Evolutionary conservation across 805 yeast species (phyloP), one percentile per base, ranked within the genome.

Genomic region (Cephaloascus fragrans): DNA sequence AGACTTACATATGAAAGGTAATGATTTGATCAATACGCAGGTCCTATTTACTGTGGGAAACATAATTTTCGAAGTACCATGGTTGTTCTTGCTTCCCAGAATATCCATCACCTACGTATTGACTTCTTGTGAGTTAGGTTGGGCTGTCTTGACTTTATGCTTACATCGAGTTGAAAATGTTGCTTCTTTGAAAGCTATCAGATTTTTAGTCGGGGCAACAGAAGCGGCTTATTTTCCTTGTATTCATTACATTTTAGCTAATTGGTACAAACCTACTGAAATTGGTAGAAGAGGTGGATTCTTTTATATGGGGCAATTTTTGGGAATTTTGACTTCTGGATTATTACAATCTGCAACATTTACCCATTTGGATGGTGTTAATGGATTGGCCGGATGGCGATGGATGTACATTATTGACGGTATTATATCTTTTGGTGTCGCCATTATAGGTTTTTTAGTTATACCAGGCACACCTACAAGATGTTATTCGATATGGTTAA

Each of bases 381-480:
- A 55, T n/a, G 79, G 79, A 1, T 51, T 77, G 14, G 64, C 67
- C 3, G 83, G 84, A 5, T 77, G 83, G 83, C 65, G 79, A 53
- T 77, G 83, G 83, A 52, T 77, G n/a, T 79, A 76, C 49, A 72
- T 79, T 35, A 73, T 78, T 44, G 83, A 78, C 54, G 77, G 75
- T 45, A 48, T 73, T 26, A 64, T 77, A 35, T 76, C 83, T 1
- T 48, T 77, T 3, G 82, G 82, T 2, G 70, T 78, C 39, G 71
- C 73, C 3, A 29, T 76, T 3, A 75, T 70, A 44, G 83, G 85
- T 1, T 62, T 73, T 32, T 36, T 80, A 3, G 69, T 69, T 40
- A 75, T 78, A 51, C 85, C 85, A 10, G 82, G 77, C 48, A 51
- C 61, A 23, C 80, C 81, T 9, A 72, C 67, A n/a, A 52, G 49